A percentile compares a stretch with the other conserved stretches of the same genome.
Conservation (phyloP, 2,329 filamentous ascomycete genomes). For the Aspergillus pseudoviridinutans region DNA sequence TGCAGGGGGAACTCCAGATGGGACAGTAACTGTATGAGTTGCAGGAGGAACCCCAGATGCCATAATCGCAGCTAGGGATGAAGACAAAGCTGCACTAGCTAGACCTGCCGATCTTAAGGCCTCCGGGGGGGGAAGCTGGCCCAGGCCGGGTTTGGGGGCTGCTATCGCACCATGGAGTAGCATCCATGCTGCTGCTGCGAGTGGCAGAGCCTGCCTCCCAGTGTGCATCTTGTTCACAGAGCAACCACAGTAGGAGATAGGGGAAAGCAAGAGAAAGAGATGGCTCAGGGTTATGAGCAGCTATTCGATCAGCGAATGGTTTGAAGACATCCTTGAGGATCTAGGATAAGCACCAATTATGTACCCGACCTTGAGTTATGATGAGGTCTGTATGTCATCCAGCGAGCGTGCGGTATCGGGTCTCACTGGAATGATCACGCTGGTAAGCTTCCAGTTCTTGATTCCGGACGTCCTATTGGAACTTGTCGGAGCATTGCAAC, state of each 20-base stretch:
- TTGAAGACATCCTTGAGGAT: neutral
- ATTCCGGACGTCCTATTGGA: neutral
- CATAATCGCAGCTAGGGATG: neutral
- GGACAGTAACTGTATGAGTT: neutral
- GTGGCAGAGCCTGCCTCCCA: slow-evolving; percentile 10
- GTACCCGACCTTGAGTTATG: slow-evolving; percentile 1
- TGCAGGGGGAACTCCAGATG: neutral
- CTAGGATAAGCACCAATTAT: neutral
- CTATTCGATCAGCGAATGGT: neutral
- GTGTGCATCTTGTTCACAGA: slow-evolving; percentile 15
- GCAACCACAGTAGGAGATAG: neutral
- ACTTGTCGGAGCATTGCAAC: neutral
- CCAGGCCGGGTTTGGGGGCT: neutral
- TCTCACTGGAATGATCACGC: neutral
- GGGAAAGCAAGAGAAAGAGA: neutral
- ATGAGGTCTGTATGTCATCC: slow-evolving; percentile 7
- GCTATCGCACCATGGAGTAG: slow-evolving; percentile 12
- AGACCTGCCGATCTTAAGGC: neutral
- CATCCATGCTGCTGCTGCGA: slow-evolving; percentile 15
- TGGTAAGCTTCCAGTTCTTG: neutral
- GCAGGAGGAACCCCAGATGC: neutral
- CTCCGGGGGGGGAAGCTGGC: neutral
- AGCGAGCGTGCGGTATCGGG: neutral
- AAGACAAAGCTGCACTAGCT: neutral
- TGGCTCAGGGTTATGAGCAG: neutral